Conservation (phyloP, 352 stramenopile genomes). For the Lagenidium giganteum region DNA sequence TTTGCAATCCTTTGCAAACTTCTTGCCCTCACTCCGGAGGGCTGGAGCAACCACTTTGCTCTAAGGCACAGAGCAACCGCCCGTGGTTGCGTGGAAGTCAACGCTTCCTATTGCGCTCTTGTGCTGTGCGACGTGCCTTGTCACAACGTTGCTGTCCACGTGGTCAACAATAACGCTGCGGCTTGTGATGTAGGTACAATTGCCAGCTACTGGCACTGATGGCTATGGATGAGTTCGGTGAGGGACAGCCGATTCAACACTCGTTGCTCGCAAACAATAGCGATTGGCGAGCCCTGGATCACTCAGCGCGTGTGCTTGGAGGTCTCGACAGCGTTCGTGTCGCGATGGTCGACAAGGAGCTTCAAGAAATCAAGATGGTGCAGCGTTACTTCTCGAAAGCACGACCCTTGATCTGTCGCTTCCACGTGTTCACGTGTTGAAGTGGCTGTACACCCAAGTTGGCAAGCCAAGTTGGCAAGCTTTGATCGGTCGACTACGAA, state of each 20-base stretch:
- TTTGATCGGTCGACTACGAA: conserved; percentile 2
- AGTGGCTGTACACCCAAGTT: background rate
- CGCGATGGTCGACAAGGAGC: conserved; percentile 23
- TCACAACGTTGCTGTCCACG: no score
- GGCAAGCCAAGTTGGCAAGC: conserved; percentile 10
- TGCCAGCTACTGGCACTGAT: conserved; percentile 22
- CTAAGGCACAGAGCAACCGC: no score
- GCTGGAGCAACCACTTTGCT: no score
- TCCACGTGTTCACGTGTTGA: conserved; percentile 23
- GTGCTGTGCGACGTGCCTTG: no score
- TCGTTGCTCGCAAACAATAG: conserved; percentile 13
- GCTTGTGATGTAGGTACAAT: conserved; percentile 18
- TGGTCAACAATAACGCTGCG: no score
- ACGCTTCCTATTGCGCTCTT: no score
- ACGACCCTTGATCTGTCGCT: conserved; percentile 16
- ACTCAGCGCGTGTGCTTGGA: conserved; percentile 16
- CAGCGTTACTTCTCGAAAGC: conserved; percentile 6
- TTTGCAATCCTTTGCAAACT: no score
- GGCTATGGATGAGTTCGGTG: conserved; percentile 15
- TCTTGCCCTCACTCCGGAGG: no score
- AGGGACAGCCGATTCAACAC: conserved; percentile 8
- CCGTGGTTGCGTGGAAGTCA: no score
- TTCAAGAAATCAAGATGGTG: conserved; percentile 21
- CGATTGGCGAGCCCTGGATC: conserved; percentile 11
- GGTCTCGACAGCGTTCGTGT: background rate